Evolutionary conservation across 257 asterid species (phyloP), one percentile per base, ranked within the genome.

Genomic region (Paraleonurus japonicus): DNA sequence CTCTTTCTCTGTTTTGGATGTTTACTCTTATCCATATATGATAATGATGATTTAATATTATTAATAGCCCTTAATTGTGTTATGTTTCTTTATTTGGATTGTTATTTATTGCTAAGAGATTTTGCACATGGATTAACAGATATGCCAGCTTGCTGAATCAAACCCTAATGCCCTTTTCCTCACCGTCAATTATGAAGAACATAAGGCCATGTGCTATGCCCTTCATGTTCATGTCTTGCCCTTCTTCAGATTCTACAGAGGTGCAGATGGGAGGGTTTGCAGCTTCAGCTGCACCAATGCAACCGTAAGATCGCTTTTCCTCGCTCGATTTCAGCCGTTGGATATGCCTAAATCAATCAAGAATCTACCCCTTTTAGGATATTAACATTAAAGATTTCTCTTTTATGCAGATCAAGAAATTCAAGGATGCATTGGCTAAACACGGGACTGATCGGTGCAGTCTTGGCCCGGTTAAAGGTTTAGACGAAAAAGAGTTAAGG

Each of bases 271-370:
- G 69, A 83, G 76, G 26, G 69, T 87, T 10, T 87, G 97, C 70
- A 93, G 95, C 86, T 90, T 93, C 73, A 93, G 98, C 87, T 93
- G 98, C 80, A 93, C 97, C 23, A 90, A 85, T 76, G 95, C 98
- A 65, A 93, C 98, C 0, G 98, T 93, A 71, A 79, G 97, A n/a
- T 47, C 54, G 22, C 27, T 19, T 17, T 16, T 7, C 27, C n/a
- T 20, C 10, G 8, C 50, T 37, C 17, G 13, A 3, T 39, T 35
- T 13, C 61, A 8, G 62, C 22, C 43, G 1, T 43, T 30, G 5
- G 24, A 58, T n/a, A n/a, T 7, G 20, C 19, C 22, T 13, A 15
- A 48, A 23, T n/a, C 9, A 8, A 39, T 70, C 43, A 41, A 27
- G 23, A 58, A 43, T 30, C 26, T 39, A 2, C 26, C 24, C 2